Evolutionary conservation across 805 yeast species (phyloP).

Genomic region (Komagataella pastoris): DNA sequence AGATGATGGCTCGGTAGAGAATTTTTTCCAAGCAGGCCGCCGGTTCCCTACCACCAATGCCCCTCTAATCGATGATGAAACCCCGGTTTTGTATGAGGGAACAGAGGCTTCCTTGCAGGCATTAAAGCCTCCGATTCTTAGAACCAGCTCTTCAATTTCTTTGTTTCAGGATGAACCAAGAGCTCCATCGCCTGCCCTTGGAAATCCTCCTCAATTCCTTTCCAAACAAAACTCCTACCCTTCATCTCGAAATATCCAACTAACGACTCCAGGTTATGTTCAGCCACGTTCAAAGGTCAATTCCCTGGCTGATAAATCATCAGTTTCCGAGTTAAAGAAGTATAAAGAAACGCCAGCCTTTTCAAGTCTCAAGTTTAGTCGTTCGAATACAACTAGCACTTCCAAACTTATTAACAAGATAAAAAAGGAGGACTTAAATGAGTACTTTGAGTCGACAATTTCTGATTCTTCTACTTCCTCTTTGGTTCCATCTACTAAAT

Average conservation of each 20-base stretch:
- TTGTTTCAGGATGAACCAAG: not conserved
- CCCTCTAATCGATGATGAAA: not conserved
- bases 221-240: not conserved
- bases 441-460: not conserved
- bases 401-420: not conserved
- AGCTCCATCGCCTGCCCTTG: not conserved
- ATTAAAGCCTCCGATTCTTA: not conserved
- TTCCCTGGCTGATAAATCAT: not conserved
- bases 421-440: not conserved
- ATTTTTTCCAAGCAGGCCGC: not conserved
- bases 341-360: not conserved
- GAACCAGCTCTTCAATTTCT: not conserved
- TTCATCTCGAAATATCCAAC: not conserved
- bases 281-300: not conserved
- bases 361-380: not conserved
- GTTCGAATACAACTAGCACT: not conserved
- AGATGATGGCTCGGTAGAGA: not conserved
- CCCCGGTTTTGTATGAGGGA: not conserved
- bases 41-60: not conserved
- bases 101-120: not conserved
- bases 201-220: not conserved
- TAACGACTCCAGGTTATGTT: not conserved
- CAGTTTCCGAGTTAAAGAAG: slow-evolving; percentile 1
- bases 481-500: slow-evolving; percentile 12
- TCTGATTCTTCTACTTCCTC: slow-evolving; percentile 1